Base-by-base conservation (phyloP, 352 stramenopile genomes). In the Phytophthora pinifolia region DNA sequence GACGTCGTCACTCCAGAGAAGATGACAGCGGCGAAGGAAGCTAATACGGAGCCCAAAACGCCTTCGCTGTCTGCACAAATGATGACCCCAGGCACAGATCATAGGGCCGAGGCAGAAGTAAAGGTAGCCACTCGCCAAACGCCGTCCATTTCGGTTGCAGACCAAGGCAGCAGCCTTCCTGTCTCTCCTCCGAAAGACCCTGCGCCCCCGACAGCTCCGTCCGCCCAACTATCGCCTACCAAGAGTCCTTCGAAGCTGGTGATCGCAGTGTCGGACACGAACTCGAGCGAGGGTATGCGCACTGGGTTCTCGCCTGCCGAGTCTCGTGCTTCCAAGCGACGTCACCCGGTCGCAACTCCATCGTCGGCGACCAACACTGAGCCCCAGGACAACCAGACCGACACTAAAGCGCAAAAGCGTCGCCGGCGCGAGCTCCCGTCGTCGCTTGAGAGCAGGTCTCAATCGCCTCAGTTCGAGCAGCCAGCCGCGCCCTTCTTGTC, bases 391-490 rank as follows among this genome's bases (percentile, higher is more conserved):
- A 54, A 22, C n/a, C 15, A 58, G 9, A 18, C 15, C 5, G 35
- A 25, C 35, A 9, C 3, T 17, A 32, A 49, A 38, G 7, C 9
- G 0, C 49, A 58, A n/a, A 67, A 70, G 31, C 47, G 57, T 46
- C 42, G 54, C 41, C 57, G 52, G 31, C 32, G 34, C 32, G 47
- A 64, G 5, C 46, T 50, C 18, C 34, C 57, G 4, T 46, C 33
- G 4, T 39, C 33, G 12, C 30, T 22, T 29, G 47, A 58, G 14
- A n/a, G 13, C 52, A 48, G 31, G 17, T 69, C 61, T 22, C 43
- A 54, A 34, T 60, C 44, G 27, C 44, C 48, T 58, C 58, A 64
- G 38, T 65, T 61, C 12, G 51, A 67, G 33, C 54, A 54, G 25
- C 36, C 36, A 33, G 17, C 30, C 13, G 52, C 33, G 13, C 27